Percentiles rank a stretch among this genome's conserved stretches.
Conservation (phyloP, 768 basidiomycete genomes). For the Floccularia luteovirens region DNA sequence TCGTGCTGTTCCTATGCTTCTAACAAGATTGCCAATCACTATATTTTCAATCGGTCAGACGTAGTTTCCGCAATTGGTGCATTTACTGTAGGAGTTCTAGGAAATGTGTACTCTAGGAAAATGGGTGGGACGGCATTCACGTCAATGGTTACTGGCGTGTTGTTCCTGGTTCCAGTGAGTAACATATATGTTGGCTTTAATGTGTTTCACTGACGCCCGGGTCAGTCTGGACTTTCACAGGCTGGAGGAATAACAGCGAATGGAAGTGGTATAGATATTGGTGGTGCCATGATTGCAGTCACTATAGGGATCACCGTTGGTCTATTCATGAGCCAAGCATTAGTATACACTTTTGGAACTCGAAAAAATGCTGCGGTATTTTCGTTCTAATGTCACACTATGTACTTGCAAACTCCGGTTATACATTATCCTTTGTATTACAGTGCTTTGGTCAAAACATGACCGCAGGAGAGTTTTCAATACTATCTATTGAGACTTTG, state of each 20-base stretch:
- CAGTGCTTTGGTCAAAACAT: conserved; percentile 51
- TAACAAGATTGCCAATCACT: conserved; percentile 78
- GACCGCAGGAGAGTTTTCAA: conserved; percentile 87
- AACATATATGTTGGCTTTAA: conserved; percentile 3
- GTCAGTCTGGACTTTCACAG: conserved; percentile 76
- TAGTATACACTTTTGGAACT: conserved; percentile 82
- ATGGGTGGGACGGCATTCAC: conserved; percentile 87
- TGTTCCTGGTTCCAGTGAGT: conserved; percentile 82
- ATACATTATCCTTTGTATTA: conserved; percentile 1
- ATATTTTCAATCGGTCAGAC: conserved; percentile 80
- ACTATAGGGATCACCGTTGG: conserved; percentile 89
- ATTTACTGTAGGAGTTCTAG: conserved; percentile 71
- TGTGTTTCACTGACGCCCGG: conserved; percentile 5
- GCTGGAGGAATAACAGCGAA: conserved; percentile 80
- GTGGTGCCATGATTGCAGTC: conserved; percentile 84
- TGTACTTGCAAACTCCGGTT: not conserved
- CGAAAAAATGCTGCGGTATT: conserved; percentile 83
- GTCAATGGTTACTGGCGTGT: conserved; percentile 83
- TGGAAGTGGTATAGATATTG: conserved; percentile 77
- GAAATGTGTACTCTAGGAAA: conserved; percentile 75
- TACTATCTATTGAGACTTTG: conserved; percentile 86
- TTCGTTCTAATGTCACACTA: conserved; percentile 47
- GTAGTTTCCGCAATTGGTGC: conserved; percentile 82
- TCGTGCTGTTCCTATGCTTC: conserved; percentile 74
- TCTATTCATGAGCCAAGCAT: conserved; percentile 79